Base-by-base conservation (phyloP, 129 eudicot genomes). In the Helichrysum umbraculigerum region DNA sequence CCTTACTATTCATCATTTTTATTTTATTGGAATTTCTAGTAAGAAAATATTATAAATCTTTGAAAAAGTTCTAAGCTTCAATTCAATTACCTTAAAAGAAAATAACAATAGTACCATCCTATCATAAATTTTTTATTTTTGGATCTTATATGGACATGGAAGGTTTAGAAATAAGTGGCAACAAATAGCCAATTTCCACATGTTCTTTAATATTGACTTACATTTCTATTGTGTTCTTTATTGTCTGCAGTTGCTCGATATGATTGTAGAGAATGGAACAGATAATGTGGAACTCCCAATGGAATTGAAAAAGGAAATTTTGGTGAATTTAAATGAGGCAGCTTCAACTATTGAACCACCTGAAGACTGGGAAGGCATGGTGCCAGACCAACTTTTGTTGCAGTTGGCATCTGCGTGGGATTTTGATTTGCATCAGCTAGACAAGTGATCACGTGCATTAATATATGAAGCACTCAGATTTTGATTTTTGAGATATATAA, bases 321-420 rank as follows among this genome's bases (percentile, higher is more conserved):
- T 95, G 87, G 54, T 89, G 83, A 95, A 91, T 79, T 68, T 95
- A 76, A 85, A 82, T 41, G 96, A 91, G 62, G 92, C 97, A 3
- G 81, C 87, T 41, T 91, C 97, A 34, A 68, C 88, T 6, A 54
- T 83, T 1, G 97, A 95, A 17, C 86, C 87, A 4, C 94, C 99
- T 4, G 94, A 91, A 70, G 97, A 91, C 75, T 95, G 99, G 99
- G 97, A 95, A 86, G 97, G 99, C 41, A 86, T 85, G 60, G 71
- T 87, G 75, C 97, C 99, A 39, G 94, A 95, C 59, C 99, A 95
- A 70, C 91, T 95, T 8, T 47, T 95, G 81, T 52, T 91, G 81
- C 99, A 95, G 78, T 76, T 95, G 81, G 99, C 96, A 35, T 86
- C 97, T 2, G 89, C 89, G 42, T 95, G 99, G 99, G 92, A 84